Percentiles rank a stretch among this genome's conserved stretches.
These are phyloP conservation scores for Hordeum pubiflorum DNA, from an alignment of 202 grass and related monocot genomes.

Conservation along the genomic window DNA sequence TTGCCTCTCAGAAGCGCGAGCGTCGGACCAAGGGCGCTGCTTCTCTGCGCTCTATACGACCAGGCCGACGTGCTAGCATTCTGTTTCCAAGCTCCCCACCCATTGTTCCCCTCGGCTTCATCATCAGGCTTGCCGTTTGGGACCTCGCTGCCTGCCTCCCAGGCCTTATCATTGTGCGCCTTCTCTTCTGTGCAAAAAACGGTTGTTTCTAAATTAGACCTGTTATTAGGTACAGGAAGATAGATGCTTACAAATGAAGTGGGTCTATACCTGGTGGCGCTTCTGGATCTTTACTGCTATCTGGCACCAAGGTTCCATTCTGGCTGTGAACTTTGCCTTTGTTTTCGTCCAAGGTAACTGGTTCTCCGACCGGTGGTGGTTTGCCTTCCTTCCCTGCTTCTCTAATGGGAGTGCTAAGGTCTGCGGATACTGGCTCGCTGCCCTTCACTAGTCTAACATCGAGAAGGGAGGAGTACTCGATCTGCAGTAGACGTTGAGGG, in stretches of 20 bases:
- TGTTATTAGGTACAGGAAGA: too few relatives aligned
- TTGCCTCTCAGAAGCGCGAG: constrained; percentile 55
- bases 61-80: constrained; percentile 58
- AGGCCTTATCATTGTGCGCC: not conserved
- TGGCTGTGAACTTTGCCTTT: constrained; percentile 31
- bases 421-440: constrained; percentile 8
- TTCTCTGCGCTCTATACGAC: constrained; percentile 64
- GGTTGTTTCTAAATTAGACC: not conserved
- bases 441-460: constrained; percentile 69
- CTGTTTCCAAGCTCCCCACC: constrained; percentile 54
- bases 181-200: constrained; percentile 17
- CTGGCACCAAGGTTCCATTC: not conserved
- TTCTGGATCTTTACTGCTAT: constrained; percentile 23
- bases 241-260: too few relatives aligned
- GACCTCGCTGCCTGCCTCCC: constrained; percentile 35
- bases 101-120: constrained; percentile 52
- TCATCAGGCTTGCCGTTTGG: constrained; percentile 28
- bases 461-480: constrained; percentile 78
- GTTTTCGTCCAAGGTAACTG: constrained; percentile 11
- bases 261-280: constrained; percentile 10
- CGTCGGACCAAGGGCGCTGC: constrained; percentile 69
- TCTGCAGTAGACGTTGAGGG: constrained; percentile 37
- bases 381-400: constrained; percentile 10
- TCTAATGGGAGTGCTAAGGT: constrained; percentile 10
- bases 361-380: not conserved